Evolutionary conservation across 2,329 filamentous ascomycete genomes (phyloP), one percentile per base, ranked within the genome.

Genomic region (Rhinocladiella similis): DNA sequence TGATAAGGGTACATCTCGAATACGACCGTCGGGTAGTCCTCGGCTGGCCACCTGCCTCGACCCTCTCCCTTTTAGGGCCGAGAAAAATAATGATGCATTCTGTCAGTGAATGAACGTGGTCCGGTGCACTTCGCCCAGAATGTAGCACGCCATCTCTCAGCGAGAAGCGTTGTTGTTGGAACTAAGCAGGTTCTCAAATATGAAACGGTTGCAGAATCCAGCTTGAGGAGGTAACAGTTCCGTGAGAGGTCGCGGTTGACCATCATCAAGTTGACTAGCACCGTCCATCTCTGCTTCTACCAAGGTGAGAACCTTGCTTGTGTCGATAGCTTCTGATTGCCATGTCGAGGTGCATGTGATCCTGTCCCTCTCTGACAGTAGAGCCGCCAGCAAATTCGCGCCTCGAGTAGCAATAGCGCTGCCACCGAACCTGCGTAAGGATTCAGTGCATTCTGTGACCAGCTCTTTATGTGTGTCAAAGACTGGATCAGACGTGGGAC

Each of bases 151-250:
- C 38, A 16, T n/a, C 7, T 41, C 38, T 41, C 38, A 41, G 3
- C 12, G 6, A n/a, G 4, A 19, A 5, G 18, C 5, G 38, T 41
- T 19, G 18, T 9, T 19, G 5, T 41, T 41, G 38, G 10, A 16
- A 13, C 38, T 41, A 16, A 63, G 51, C 22, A 64, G 42, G 27
- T 60, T 47, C 46, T 64, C 60, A 39, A 63, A 63, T n/a, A 64
- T 29, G 43, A 64, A 64, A 6, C 43, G 35, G 50, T 64, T 64
- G 36, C 60, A 56, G 22, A 64, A 63, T 18, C 62, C 62, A 20
- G 60, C 48, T 38, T 63, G 62, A 19, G 57, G 53, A 2, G 62
- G 62, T n/a, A 64, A 60, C 14, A 64, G 36, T 27, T 63, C 54
- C 29, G 54, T 45, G 22, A 59, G 50, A 7, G 36, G 20, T 16